Evolutionary conservation across 192 early-diverging fungal genomes (phyloP).

Genomic region (Podochytrium sp.): DNA sequence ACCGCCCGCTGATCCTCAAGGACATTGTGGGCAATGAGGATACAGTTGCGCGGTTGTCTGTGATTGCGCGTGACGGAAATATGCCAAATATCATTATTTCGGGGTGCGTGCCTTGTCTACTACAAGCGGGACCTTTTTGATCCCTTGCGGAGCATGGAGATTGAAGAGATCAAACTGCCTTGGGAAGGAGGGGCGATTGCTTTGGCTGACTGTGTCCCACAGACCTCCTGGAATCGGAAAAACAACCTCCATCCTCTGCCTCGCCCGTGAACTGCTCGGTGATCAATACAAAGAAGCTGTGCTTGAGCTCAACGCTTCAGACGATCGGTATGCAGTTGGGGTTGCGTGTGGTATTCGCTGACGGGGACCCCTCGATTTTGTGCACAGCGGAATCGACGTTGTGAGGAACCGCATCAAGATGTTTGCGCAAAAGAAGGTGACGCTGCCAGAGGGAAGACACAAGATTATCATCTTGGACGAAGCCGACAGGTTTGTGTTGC

Average conservation of each 20-base stretch:
- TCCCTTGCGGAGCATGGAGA: neutral
- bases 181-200: too few species aligned
- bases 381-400: conserved; percentile 86
- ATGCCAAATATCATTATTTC: conserved; percentile 95
- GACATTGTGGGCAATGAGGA: conserved; percentile 96
- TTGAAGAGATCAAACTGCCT: too few species aligned
- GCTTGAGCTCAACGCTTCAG: conserved; percentile 97
- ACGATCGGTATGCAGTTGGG: conserved; percentile 73
- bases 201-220: neutral
- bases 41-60: conserved; percentile 78
- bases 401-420: conserved; percentile 96
- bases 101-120: conserved; percentile 30
- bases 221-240: conserved; percentile 97
- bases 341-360: neutral
- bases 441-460: conserved; percentile 76
- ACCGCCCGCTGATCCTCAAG: conserved; percentile 80
- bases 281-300: conserved; percentile 88
- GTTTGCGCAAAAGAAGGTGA: conserved; percentile 99
- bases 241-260: conserved; percentile 92
- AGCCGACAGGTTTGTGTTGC: conserved; percentile 80
- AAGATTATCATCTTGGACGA: conserved; percentile 91
- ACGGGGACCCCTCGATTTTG: neutral
- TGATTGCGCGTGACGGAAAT: conserved; percentile 90
- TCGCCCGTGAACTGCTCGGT: conserved; percentile 90
- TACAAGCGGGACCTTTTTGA: neutral